phyloP scores from a whole-genome alignment of 441 rosid species.

The Populus hybrid region DNA sequence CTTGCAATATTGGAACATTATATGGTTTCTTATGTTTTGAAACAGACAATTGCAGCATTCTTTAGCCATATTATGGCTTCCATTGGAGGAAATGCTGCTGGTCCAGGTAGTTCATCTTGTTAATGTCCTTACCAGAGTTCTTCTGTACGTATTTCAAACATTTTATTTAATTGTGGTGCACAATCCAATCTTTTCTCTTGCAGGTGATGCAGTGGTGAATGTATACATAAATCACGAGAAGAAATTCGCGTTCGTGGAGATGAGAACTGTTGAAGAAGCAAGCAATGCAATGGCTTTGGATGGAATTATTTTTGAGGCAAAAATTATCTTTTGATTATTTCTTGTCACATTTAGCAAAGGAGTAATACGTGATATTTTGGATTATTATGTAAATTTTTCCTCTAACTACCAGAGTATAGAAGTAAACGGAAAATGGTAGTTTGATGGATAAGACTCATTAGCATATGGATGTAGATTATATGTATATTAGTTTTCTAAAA shows the following conservation, averaged over 20 bases:
- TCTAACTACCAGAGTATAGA: background rate
- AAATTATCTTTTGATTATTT: background rate
- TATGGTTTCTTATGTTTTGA: slow-evolving; percentile 19
- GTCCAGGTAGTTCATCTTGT: slow-evolving; percentile 43
- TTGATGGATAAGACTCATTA: background rate
- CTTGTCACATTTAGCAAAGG: background rate
- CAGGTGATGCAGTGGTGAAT: slow-evolving; percentile 86
- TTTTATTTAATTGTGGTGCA: background rate
- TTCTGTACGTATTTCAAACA: background rate
- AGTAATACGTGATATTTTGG: background rate
- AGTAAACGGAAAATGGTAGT: background rate
- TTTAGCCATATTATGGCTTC: slow-evolving; percentile 84
- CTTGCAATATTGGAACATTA: background rate
- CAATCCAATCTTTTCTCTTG: background rate
- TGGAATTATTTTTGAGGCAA: slow-evolving; percentile 79
- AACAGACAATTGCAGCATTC: slow-evolving; percentile 68
- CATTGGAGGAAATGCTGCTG: slow-evolving; percentile 84
- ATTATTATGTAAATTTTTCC: background rate
- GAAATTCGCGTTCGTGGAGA: slow-evolving; percentile 89
- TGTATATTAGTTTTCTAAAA: background rate
- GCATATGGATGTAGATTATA: background rate
- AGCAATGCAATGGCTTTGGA: slow-evolving; percentile 92
- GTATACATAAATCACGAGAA: slow-evolving; percentile 86
- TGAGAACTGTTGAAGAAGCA: slow-evolving; percentile 93
- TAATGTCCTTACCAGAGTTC: background rate